Evolutionary conservation across 208 protist genomes (phyloP).

Genomic region (Leishmania arabica): DNA sequence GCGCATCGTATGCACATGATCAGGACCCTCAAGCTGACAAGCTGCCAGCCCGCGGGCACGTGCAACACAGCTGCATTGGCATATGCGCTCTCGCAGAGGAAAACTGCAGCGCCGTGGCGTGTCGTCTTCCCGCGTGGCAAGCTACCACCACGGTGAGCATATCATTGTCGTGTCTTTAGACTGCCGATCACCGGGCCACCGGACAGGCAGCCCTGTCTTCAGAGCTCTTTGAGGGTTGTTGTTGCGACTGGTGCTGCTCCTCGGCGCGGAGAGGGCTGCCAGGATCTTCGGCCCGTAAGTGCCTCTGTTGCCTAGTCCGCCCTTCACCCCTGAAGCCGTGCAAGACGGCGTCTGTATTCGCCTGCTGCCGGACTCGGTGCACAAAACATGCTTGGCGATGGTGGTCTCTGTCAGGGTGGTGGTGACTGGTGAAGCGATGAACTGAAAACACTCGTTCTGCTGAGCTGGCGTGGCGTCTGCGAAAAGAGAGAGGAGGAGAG

Average conservation of each 20-base stretch:
- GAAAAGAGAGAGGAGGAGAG: background rate
- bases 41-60: too few species aligned
- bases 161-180: background rate
- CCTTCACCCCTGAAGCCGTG: background rate
- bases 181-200: background rate
- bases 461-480: background rate
- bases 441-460: background rate
- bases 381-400: background rate
- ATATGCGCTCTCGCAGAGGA: background rate
- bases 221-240: background rate
- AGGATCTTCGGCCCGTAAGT: background rate
- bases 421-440: background rate
- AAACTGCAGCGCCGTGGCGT: background rate
- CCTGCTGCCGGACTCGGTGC: background rate
- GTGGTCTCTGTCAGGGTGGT: background rate
- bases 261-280: background rate
- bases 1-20: too few species aligned
- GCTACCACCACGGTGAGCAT: background rate
- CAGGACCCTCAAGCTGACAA: too few species aligned
- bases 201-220: background rate
- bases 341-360: background rate
- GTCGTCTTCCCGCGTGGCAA: background rate
- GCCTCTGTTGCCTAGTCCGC: background rate
- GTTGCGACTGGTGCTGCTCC: background rate
- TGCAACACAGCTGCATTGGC: background rate